Base-by-base conservation (phyloP, 805 yeast species). In the Candida nonsorbophila region DNA sequence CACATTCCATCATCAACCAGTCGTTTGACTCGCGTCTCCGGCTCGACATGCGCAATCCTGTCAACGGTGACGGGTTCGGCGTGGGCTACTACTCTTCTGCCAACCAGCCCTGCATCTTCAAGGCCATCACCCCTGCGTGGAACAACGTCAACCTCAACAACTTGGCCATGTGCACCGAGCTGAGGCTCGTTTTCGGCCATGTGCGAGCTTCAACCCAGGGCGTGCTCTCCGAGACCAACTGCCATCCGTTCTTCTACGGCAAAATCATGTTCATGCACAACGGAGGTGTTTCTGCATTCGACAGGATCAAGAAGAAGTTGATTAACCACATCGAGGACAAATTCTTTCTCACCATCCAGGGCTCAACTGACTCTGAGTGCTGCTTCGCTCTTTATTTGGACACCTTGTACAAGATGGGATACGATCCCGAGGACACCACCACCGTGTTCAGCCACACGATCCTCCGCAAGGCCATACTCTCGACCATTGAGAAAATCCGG, bases 101-200 rank as follows among this genome's bases (percentile, higher is more conserved):
- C 23, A 74, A 76, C 24, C 84, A 86, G 2, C 97, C 98, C 15
- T 92, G 97, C 55, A 72, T 87, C 3, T 92, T 84, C 62, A 79
- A 86, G 44, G 97, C 97, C 8, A 92, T 88, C 27, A 92, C 98
- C 0, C 98, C 98, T 0, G 94, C 96, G 1, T 92, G 98, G 98
- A 92, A 92, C 59, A 92, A 92, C 55, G 76, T 84, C 47, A 92
- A 92, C 48, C 62, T 92, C 33, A 90, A 85, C 35, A 75, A 87
- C 20, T 62, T 92, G 17, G 84, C 96, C 0, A 85, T 78, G 47
- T 86, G 90, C 62, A 92, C 98, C 3, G 77, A 83, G 49, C 80
- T 94, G 1, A 67, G 70, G 29, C 59, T 88, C 28, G 85, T 90
- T 2, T 92, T 92, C 63, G 98, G 94, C 3, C 98, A 92, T 55